Evolutionary conservation across 1,284 basidiomycete genomes (phyloP).

Genomic region (Tilletia setariae): DNA sequence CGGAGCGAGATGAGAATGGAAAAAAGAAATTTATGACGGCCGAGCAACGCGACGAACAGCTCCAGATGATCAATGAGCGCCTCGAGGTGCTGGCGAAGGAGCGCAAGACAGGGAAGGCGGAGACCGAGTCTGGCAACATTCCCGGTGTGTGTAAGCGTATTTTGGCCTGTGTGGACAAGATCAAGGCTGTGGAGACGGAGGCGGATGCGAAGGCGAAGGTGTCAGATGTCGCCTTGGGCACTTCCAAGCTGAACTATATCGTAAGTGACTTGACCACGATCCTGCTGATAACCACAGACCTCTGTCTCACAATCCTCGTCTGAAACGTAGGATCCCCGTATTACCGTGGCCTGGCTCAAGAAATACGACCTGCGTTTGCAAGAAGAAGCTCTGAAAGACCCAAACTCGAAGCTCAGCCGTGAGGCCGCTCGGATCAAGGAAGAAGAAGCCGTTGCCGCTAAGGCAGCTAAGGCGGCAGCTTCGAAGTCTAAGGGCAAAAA

Average conservation of each 20-base stretch:
- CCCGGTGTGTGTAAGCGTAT: conserved; percentile 66
- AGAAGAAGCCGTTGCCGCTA: conserved; percentile 19
- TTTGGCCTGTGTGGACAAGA: conserved; percentile 51
- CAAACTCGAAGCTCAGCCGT: conserved; percentile 8
- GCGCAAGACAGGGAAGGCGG: conserved; percentile 71
- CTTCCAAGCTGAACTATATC: conserved; percentile 54
- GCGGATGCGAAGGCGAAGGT: conserved; percentile 50
- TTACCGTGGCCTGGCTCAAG: conserved; percentile 53
- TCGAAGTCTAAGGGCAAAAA: conserved; percentile 19
- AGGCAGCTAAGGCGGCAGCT: not conserved
- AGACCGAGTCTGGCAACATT: conserved; percentile 56
- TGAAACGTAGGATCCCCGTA: conserved; percentile 39
- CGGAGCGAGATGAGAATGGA: conserved; percentile 33
- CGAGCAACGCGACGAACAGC: conserved; percentile 58
- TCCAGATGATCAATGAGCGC: conserved; percentile 71
- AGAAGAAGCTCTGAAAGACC: conserved; percentile 11
- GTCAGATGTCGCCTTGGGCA: conserved; percentile 48
- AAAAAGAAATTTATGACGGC: conserved; percentile 43
- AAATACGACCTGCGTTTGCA: conserved; percentile 47
- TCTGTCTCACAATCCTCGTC: not conserved
- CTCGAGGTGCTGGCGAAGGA: conserved; percentile 75
- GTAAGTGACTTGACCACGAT: not conserved
- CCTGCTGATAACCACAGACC: not conserved
- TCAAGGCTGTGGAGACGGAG: conserved; percentile 50
- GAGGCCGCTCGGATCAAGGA: conserved; percentile 27